phyloP scores from a whole-genome alignment of 345 rosid species.

The Linum tenue region DNA sequence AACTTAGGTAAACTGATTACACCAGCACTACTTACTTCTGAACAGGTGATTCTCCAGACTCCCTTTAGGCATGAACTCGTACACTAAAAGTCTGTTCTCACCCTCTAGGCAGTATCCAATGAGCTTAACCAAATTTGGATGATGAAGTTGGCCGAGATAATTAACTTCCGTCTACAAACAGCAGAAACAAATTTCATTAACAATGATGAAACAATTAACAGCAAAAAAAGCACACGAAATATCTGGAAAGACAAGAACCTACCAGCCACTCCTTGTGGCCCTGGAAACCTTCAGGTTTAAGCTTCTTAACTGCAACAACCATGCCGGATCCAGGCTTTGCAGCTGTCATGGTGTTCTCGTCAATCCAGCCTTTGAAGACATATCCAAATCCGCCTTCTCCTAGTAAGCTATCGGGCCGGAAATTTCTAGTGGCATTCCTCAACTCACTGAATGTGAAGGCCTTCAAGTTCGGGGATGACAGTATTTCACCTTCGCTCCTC shows the following conservation, averaged over 20 bases:
- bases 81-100: slow-evolving; percentile 72
- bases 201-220: slow-evolving; percentile 11
- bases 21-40: slow-evolving; percentile 34
- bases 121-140: slow-evolving; percentile 78
- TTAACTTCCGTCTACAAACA: slow-evolving; percentile 85
- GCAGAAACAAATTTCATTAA: slow-evolving; percentile 6
- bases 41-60: slow-evolving; percentile 79
- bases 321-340: slow-evolving; percentile 80
- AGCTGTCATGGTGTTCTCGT: slow-evolving; percentile 56
- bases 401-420: slow-evolving; percentile 76
- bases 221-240: neutral
- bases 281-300: slow-evolving; percentile 91
- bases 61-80: slow-evolving; percentile 95
- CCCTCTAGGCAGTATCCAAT: slow-evolving; percentile 85
- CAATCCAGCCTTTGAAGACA: slow-evolving; percentile 96
- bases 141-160: slow-evolving; percentile 94
- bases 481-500: slow-evolving; percentile 84
- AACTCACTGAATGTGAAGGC: slow-evolving; percentile 70
- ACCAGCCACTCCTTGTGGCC: slow-evolving; percentile 99
- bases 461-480: slow-evolving; percentile 81
- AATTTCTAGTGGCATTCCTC: slow-evolving; percentile 81
- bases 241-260: slow-evolving; percentile 9
- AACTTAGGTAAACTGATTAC: too few species aligned
- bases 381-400: slow-evolving; percentile 98
- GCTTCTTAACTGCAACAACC: slow-evolving; percentile 93